Evolutionary conservation across 2,329 filamentous ascomycete genomes (phyloP).

Genomic region (Trichophyton rubrum): DNA sequence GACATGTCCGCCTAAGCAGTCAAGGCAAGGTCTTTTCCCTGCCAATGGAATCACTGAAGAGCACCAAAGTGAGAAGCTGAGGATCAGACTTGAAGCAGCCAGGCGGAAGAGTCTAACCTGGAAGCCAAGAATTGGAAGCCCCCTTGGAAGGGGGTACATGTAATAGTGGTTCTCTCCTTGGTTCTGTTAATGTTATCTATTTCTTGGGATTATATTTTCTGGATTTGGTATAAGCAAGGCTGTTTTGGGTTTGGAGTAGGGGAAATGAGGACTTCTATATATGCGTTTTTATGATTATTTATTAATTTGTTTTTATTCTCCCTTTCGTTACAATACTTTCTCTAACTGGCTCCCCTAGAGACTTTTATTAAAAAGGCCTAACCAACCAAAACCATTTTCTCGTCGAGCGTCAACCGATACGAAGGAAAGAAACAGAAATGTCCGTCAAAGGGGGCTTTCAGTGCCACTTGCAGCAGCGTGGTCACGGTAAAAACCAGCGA

Average conservation of each 20-base stretch:
- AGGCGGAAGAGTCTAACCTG: constrained; percentile 66
- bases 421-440: neutral
- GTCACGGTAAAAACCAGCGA: constrained; percentile 65
- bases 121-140: constrained; percentile 62
- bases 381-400: neutral
- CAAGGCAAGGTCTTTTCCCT: constrained; percentile 31
- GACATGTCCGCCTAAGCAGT: constrained; percentile 44
- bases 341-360: neutral
- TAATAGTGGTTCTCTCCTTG: neutral
- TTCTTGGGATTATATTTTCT: neutral
- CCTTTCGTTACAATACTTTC: neutral
- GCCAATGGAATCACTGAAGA: constrained; percentile 17
- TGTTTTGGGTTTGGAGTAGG: neutral
- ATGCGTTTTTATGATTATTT: neutral
- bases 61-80: constrained; percentile 32
- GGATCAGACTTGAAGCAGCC: constrained; percentile 55
- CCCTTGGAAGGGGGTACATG: constrained; percentile 38
- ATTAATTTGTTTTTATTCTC: neutral
- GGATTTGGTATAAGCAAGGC: neutral
- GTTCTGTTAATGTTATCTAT: neutral
- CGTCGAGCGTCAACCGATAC: neutral
- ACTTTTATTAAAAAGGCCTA: neutral
- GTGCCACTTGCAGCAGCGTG: constrained; percentile 23
- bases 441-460: constrained; percentile 6
- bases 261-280: neutral